Percentiles rank a stretch among this genome's conserved stretches.
phyloP scores from a whole-genome alignment of 129 eudicot genomes.

The Escallonia herrerae region DNA sequence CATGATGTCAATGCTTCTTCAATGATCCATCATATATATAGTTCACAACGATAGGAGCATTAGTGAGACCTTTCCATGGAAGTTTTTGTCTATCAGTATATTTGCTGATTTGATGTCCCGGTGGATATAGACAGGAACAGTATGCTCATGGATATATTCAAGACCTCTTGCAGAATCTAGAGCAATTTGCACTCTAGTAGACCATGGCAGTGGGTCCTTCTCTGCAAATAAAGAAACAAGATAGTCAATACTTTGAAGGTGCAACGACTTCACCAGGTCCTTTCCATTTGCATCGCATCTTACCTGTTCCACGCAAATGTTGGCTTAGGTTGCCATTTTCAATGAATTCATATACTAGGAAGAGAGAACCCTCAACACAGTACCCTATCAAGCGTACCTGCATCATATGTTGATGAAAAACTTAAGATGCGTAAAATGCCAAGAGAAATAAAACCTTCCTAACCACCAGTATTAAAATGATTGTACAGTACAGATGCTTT shows the following conservation, averaged over 20 bases:
- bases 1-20: constrained; percentile 10
- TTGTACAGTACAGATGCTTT: neutral
- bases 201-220: constrained; percentile 72
- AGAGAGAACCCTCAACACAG: constrained; percentile 86
- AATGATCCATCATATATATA: neutral
- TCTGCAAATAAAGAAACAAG: constrained; percentile 27
- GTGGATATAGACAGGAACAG: constrained; percentile 92
- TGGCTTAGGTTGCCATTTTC: constrained; percentile 94
- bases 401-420: constrained; percentile 8
- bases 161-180: constrained; percentile 97
- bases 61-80: constrained; percentile 63
- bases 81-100: constrained; percentile 86
- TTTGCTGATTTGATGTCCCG: constrained; percentile 97
- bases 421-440: neutral
- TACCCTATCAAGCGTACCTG: constrained; percentile 98
- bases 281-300: constrained; percentile 4
- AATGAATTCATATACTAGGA: constrained; percentile 78
- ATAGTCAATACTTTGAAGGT: constrained; percentile 3
- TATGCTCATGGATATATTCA: constrained; percentile 93
- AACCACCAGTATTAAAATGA: neutral
- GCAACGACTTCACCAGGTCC: constrained; percentile 1
- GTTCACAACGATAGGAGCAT: constrained; percentile 2
- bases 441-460: neutral
- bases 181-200: constrained; percentile 87
- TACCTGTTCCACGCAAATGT: constrained; percentile 85